These are phyloP conservation scores for Elsinoe batatas DNA, from an alignment of 2,329 filamentous ascomycete genomes.

Conservation along the genomic window DNA sequence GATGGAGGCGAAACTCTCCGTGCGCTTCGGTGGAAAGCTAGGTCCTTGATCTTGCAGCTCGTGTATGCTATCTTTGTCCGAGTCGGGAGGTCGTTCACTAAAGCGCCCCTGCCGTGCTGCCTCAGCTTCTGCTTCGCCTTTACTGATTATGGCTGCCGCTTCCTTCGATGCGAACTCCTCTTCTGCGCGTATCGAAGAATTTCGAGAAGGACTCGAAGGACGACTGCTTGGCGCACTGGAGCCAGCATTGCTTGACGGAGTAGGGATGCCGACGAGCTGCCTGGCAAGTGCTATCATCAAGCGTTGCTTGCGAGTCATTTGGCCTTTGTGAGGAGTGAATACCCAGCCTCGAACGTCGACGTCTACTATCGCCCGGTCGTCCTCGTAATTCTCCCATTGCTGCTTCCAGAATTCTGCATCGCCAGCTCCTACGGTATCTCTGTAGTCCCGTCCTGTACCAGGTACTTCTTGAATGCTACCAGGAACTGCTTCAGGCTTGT, in stretches of 20 bases:
- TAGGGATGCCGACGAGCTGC: slow-evolving; percentile 76
- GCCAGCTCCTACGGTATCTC: slow-evolving; percentile 39
- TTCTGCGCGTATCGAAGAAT: slow-evolving; percentile 30
- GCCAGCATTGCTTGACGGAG: slow-evolving; percentile 43
- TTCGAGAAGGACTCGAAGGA: slow-evolving; percentile 37
- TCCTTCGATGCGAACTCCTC: slow-evolving; percentile 62
- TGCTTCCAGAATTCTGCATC: slow-evolving; percentile 67
- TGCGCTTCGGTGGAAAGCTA: slow-evolving; percentile 21
- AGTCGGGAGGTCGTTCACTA: slow-evolving; percentile 53
- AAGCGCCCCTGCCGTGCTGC: slow-evolving; percentile 63
- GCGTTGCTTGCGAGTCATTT: slow-evolving; percentile 77
- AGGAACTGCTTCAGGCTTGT: slow-evolving; percentile 26
- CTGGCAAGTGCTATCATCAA: slow-evolving; percentile 78
- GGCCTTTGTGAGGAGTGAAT: slow-evolving; percentile 74
- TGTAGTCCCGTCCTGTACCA: slow-evolving; percentile 32
- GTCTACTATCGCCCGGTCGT: slow-evolving; percentile 78
- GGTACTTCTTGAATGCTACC: slow-evolving; percentile 30
- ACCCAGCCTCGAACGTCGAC: slow-evolving; percentile 95
- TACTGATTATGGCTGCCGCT: slow-evolving; percentile 64
- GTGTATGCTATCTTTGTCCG: slow-evolving; percentile 32
- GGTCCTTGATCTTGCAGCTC: slow-evolving; percentile 25
- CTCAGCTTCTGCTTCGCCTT: slow-evolving; percentile 61
- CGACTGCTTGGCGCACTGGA: slow-evolving; percentile 31
- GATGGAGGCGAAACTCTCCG: slow-evolving; percentile 11
- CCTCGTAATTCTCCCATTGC: slow-evolving; percentile 70